Conservation (phyloP, 2,329 filamentous ascomycete species). For the Aureobasidium sp. region DNA sequence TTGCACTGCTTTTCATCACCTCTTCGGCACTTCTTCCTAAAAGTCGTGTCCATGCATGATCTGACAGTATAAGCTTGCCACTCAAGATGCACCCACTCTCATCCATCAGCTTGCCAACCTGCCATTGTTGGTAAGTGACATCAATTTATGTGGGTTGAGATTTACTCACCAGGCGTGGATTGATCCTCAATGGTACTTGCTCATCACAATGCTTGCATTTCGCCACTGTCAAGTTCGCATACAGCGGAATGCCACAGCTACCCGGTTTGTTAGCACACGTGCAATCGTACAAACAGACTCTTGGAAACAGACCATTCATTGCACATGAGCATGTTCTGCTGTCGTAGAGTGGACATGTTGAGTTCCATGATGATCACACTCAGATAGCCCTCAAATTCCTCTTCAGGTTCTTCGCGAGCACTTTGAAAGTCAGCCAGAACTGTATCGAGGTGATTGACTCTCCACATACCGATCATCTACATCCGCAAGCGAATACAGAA, state of each 20-base stretch:
- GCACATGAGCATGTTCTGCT: slow-evolving; percentile 37
- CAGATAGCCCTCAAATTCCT: slow-evolving; percentile 36
- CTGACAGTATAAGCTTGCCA: slow-evolving; percentile 46
- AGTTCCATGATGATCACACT: slow-evolving; percentile 36
- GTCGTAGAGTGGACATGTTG: slow-evolving; percentile 32
- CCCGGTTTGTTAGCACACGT: not conserved
- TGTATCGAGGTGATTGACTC: not conserved
- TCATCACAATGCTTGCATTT: slow-evolving; percentile 35
- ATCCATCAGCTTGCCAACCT: slow-evolving; percentile 39
- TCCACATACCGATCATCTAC: slow-evolving; percentile 28
- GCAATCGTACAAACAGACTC: not conserved
- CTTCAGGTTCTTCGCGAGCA: slow-evolving; percentile 18
- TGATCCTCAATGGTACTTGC: slow-evolving; percentile 29
- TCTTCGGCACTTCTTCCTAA: slow-evolving; percentile 37
- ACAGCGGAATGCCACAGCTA: slow-evolving; percentile 47
- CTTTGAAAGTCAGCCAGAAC: not conserved
- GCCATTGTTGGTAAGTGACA: not conserved
- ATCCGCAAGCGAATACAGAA: slow-evolving; percentile 36
- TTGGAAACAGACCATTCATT: slow-evolving; percentile 31
- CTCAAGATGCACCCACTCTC: slow-evolving; percentile 47
- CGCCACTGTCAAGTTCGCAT: slow-evolving; percentile 38
- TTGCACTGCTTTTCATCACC: slow-evolving; percentile 31
- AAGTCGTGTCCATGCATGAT: slow-evolving; percentile 44
- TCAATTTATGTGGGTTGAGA: not conserved
- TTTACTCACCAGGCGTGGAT: slow-evolving; percentile 31